Base-by-base conservation (phyloP, 2,329 filamentous ascomycete genomes). In the Alternaria arbusti region DNA sequence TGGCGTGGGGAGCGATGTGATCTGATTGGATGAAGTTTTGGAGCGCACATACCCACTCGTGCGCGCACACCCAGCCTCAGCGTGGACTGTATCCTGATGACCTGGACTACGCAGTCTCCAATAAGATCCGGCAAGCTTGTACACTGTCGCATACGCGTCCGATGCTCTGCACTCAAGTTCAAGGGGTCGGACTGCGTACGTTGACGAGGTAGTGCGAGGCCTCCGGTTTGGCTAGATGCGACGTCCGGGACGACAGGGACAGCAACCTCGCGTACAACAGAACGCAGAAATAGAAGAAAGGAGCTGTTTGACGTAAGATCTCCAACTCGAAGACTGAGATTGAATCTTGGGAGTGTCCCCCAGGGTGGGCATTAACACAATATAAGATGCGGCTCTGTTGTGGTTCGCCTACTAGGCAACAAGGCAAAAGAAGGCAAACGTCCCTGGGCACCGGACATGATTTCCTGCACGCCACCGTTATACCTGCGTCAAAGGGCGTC, bases 341-440 rank as follows among this genome's bases (percentile, higher is more conserved):
- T 17, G n/a, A n/a, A 23, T 30, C n/a, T 23, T 30, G 15, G 22
- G 13, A 50, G 23, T 17, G 47, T 23, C 20, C 22, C 22, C 20
- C 20, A 23, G 20, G 43, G 44, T 23, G 44, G 44, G 20, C 44
- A 46, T 46, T 23, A 23, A 23, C 10, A 23, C 20, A 15, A 22
- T 46, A 23, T 46, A 46, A 46, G 22, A 26, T 50, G 47, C 23
- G 47, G 47, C 47, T 50, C 47, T 50, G 47, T 25, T 46, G 23
- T 50, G 47, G 47, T 30, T 26, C 47, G 47, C 47, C 46, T n/a
- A 50, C 23, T 30, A 50, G 47, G 47, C 47, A 50, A 50, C 47
- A 50, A 50, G 47, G 47, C 47, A 50, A 50, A 50, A 50, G n/a
- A 50, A 50, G 47, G 47, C 47, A 50, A 50, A 50, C 22, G 44